A percentile compares a stretch with the other conserved stretches of the same genome.
Evolutionary conservation across 2,329 filamentous ascomycete genomes (phyloP).

Genomic region (Apiospora kogelbergensis): DNA sequence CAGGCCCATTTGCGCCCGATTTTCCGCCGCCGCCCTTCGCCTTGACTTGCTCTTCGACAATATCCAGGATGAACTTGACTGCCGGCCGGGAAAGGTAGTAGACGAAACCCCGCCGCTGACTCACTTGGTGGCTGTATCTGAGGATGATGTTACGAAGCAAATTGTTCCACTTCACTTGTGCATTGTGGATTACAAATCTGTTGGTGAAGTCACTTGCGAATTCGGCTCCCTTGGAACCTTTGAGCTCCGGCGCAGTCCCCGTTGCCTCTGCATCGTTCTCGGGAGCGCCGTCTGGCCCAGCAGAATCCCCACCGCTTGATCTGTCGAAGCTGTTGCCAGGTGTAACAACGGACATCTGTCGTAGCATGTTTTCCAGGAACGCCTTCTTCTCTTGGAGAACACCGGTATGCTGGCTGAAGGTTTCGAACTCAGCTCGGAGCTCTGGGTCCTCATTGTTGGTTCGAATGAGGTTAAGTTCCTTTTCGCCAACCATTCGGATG

Average conservation of each 20-base stretch:
- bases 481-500: constrained; percentile 69
- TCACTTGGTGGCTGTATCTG: constrained; percentile 95
- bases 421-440: constrained; percentile 59
- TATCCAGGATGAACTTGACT: constrained; percentile 97
- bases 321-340: not conserved
- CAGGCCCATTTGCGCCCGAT: constrained; percentile 19
- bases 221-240: constrained; percentile 71
- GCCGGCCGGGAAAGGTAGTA: constrained; percentile 96
- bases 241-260: constrained; percentile 49
- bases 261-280: constrained; percentile 23
- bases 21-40: constrained; percentile 46
- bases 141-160: constrained; percentile 92
- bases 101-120: constrained; percentile 91
- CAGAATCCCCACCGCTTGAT: constrained; percentile 32
- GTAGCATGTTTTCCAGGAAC: constrained; percentile 59
- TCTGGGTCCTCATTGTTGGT: constrained; percentile 49
- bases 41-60: constrained; percentile 90
- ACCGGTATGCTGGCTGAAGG: constrained; percentile 53
- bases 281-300: not conserved
- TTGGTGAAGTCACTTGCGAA: constrained; percentile 97
- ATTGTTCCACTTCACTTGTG: constrained; percentile 99
- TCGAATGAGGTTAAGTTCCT: constrained; percentile 65
- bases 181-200: constrained; percentile 95
- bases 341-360: constrained; percentile 43
- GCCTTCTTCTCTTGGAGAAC: constrained; percentile 58